Conservation (phyloP, 371 early-diverging fungal species). For the Haplosporangium sp. region DNA sequence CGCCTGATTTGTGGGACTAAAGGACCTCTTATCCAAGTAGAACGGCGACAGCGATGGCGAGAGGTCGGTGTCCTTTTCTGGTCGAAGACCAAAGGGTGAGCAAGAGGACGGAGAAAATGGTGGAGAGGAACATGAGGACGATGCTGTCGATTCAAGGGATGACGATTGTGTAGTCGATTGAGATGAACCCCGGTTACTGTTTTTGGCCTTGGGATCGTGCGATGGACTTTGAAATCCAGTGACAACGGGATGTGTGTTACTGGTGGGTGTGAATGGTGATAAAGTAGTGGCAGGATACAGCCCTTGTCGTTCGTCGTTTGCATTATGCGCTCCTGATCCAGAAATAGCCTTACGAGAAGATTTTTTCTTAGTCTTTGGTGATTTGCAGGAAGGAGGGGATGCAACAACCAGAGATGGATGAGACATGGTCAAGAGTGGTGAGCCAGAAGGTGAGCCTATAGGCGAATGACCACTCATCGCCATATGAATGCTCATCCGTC, state of each 20-base stretch:
- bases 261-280: background rate
- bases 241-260: slow-evolving; percentile 18
- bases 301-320: slow-evolving; percentile 3
- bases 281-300: background rate
- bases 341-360: slow-evolving; percentile 1
- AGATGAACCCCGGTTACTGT: slow-evolving; percentile 35
- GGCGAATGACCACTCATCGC: slow-evolving; percentile 48
- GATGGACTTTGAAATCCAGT: slow-evolving; percentile 37
- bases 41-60: slow-evolving; percentile 47
- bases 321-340: background rate
- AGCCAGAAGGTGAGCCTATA: slow-evolving; percentile 30
- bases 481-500: slow-evolving; percentile 47
- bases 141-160: slow-evolving; percentile 16
- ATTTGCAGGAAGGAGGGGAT: slow-evolving; percentile 8
- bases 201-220: slow-evolving; percentile 25
- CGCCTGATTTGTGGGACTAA: slow-evolving; percentile 33
- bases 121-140: slow-evolving; percentile 21
- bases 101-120: slow-evolving; percentile 25
- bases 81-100: slow-evolving; percentile 2
- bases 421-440: slow-evolving; percentile 21
- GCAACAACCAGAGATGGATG: slow-evolving; percentile 11
- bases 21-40: slow-evolving; percentile 30
- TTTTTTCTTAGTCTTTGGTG: slow-evolving; percentile 21
- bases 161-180: slow-evolving; percentile 13
- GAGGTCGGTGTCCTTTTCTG: slow-evolving; percentile 29